These are phyloP conservation scores for Saccharum spontaneum DNA, from an alignment of 176 grass and related monocot genomes.

Conservation along the genomic window DNA sequence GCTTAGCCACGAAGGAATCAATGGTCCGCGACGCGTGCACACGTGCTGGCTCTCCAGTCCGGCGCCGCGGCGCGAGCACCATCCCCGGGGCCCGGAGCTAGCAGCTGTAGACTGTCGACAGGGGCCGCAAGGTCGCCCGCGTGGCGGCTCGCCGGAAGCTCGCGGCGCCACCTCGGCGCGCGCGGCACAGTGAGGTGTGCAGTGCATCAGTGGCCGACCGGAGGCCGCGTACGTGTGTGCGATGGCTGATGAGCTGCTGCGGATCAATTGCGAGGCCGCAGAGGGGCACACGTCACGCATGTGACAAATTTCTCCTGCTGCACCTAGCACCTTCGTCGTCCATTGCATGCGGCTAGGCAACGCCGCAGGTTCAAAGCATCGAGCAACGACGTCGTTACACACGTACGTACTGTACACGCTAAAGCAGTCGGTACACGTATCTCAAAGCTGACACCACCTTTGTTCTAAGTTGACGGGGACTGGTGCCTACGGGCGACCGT, in stretches of 20 bases:
- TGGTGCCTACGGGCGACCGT: neutral
- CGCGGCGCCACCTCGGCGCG: neutral
- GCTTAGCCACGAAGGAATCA: conserved; percentile 75
- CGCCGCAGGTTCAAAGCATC: neutral
- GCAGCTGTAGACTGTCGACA: neutral
- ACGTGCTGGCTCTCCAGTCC: neutral
- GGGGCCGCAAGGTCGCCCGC: neutral
- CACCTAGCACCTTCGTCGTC: neutral
- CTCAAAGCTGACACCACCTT: neutral
- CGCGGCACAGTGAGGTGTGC: neutral
- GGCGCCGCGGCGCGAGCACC: neutral
- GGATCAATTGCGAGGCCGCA: neutral
- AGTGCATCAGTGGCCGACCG: neutral
- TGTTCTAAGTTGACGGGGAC: neutral
- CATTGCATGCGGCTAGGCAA: no score
- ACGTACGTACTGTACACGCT: neutral
- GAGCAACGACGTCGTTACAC: neutral
- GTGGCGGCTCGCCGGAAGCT: neutral
- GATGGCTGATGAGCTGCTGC: neutral
- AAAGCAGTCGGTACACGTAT: neutral
- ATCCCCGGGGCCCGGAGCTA: neutral
- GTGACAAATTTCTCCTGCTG: neutral
- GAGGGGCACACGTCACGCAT: neutral
- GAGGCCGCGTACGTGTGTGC: no score
- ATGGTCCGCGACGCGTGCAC: neutral